Evolutionary conservation across 1,284 basidiomycete genomes (phyloP).

Genomic region (Wallemia mellicola): DNA sequence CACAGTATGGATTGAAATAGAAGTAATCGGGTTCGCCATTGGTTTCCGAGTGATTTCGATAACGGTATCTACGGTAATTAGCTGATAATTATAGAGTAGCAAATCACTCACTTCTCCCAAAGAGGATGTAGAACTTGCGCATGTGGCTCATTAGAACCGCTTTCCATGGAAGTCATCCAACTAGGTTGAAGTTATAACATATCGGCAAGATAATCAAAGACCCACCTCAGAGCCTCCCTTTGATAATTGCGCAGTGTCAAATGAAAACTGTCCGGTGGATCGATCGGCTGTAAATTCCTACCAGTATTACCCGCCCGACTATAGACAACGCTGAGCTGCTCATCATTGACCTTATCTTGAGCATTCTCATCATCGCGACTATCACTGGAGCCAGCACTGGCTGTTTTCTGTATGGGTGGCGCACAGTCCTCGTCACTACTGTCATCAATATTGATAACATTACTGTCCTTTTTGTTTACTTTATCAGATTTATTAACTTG

Average conservation of each 20-base stretch:
- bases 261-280: conserved; percentile 48
- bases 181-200: too few species aligned
- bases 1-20: conserved; percentile 28
- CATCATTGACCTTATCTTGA: conserved; percentile 8
- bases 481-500: not conserved
- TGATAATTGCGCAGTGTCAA: conserved; percentile 58
- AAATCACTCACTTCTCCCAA: conserved; percentile 54
- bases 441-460: not conserved
- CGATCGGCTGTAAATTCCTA: conserved; percentile 41
- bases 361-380: not conserved
- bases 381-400: too few species aligned
- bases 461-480: not conserved
- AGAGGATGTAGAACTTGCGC: conserved; percentile 64
- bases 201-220: too few species aligned
- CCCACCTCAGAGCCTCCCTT: conserved; percentile 88
- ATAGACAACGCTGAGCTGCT: conserved; percentile 11
- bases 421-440: conserved; percentile 21
- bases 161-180: too few species aligned
- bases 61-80: conserved; percentile 30
- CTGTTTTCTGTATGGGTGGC: too few species aligned
- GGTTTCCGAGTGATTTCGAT: conserved; percentile 25
- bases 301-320: conserved; percentile 57
- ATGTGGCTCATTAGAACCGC: conserved; percentile 33
- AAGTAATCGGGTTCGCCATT: conserved; percentile 18
- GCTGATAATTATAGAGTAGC: conserved; percentile 2